phyloP scores from a whole-genome alignment of 2,329 filamentous ascomycete species.

The Amphichorda felina region DNA sequence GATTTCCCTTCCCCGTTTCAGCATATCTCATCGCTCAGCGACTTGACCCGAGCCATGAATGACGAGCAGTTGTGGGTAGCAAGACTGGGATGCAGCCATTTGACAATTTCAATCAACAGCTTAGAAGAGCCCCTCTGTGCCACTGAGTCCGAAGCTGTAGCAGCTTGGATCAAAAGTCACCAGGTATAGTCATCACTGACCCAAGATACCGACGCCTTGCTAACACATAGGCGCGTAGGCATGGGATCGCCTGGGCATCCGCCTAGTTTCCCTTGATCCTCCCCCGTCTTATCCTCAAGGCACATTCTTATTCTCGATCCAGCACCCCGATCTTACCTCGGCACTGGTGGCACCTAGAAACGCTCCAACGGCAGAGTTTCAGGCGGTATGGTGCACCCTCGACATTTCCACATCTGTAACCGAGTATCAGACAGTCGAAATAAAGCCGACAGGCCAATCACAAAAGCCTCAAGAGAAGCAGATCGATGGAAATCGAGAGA shows the following conservation, averaged over 20 bases:
- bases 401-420: conserved; percentile 6
- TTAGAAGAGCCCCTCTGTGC: conserved; percentile 7
- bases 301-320: conserved; percentile 18
- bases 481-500: not conserved
- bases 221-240: conserved; percentile 9
- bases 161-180: conserved; percentile 10
- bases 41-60: conserved; percentile 11
- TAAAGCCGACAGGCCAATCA: not conserved
- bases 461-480: not conserved
- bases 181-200: conserved; percentile 5
- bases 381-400: conserved; percentile 12
- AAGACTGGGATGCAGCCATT: conserved; percentile 14
- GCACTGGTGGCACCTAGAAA: conserved; percentile 14
- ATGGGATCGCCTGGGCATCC: conserved; percentile 18
- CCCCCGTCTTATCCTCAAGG: conserved; percentile 5
- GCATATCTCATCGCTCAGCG: conserved; percentile 7
- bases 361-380: conserved; percentile 13
- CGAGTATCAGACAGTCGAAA: too few species aligned
- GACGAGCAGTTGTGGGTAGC: conserved; percentile 19
- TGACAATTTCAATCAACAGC: conserved; percentile 13
- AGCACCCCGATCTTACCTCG: conserved; percentile 22
- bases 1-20: conserved; percentile 8
- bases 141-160: conserved; percentile 5
- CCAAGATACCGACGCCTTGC: too few species aligned
- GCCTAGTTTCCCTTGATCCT: conserved; percentile 7